Evolutionary conservation across 2,329 filamentous ascomycete genomes (phyloP).

Genomic region (Tolypocladium inflatum): DNA sequence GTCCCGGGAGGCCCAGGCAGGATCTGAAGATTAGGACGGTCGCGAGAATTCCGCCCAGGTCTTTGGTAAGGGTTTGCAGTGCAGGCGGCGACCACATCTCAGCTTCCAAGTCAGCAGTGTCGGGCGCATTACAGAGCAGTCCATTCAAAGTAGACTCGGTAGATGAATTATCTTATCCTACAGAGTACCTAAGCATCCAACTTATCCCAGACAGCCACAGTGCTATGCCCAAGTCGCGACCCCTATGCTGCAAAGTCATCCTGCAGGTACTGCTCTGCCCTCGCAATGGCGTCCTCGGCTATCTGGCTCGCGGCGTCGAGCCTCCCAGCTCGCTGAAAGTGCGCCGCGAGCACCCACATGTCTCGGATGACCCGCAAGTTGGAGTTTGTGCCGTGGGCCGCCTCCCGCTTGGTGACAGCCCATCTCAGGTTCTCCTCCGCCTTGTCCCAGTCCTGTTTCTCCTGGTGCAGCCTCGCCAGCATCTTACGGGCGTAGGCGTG

Average conservation of each 20-base stretch:
- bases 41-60: no score
- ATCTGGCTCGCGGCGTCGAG: constrained; percentile 15
- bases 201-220: not conserved
- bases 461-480: constrained; percentile 24
- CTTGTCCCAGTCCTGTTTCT: constrained; percentile 18
- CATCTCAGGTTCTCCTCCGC: constrained; percentile 23
- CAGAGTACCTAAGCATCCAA: not conserved
- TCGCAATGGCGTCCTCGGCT: constrained; percentile 20
- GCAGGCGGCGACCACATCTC: not conserved
- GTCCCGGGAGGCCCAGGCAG: not conserved
- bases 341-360: constrained; percentile 27
- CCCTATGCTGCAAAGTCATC: not conserved
- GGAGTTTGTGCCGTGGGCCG: constrained; percentile 22
- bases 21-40: not conserved
- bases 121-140: no score
- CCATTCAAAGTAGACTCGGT: no score
- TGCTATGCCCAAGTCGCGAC: not conserved
- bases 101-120: no score
- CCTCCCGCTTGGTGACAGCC: constrained; percentile 23
- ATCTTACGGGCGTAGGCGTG: constrained; percentile 29
- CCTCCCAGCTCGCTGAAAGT: constrained; percentile 21
- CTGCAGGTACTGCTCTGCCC: constrained; percentile 20
- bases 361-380: constrained; percentile 26
- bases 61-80: not conserved
- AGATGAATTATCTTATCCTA: not conserved